Evolutionary conservation across 306 rosid species (phyloP).

Genomic region (Vigna reflexopilosa): DNA sequence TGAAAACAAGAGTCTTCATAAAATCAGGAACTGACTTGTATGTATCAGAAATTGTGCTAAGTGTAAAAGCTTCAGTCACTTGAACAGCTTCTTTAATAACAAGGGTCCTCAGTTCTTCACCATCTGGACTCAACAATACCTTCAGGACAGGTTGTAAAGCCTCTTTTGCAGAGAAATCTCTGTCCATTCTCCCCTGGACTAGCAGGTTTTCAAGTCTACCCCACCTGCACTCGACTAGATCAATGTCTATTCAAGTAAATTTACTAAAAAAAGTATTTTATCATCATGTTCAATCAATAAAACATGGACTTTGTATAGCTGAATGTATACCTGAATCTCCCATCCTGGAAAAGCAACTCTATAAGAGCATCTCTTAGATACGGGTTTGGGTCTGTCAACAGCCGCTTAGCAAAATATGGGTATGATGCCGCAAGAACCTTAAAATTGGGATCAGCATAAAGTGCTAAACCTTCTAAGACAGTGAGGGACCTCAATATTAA

Average conservation of each 20-base stretch:
- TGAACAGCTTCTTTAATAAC: slow-evolving; percentile 87
- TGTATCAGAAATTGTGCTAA: slow-evolving; percentile 70
- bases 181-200: slow-evolving; percentile 82
- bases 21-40: slow-evolving; percentile 68
- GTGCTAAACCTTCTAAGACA: slow-evolving; percentile 92
- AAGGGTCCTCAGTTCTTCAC: slow-evolving; percentile 70
- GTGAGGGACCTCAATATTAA: slow-evolving; percentile 91
- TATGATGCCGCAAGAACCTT: slow-evolving; percentile 97
- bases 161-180: slow-evolving; percentile 85
- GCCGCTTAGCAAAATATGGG: slow-evolving; percentile 94
- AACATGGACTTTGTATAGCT: slow-evolving; percentile 21
- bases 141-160: slow-evolving; percentile 91
- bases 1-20: slow-evolving; percentile 61
- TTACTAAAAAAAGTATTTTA: slow-evolving; percentile 35
- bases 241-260: slow-evolving; percentile 44
- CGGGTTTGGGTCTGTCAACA: slow-evolving; percentile 91
- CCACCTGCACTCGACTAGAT: slow-evolving; percentile 71
- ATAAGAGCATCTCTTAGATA: slow-evolving; percentile 93
- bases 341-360: slow-evolving; percentile 89
- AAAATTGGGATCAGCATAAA: slow-evolving; percentile 91
- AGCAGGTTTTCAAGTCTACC: slow-evolving; percentile 83
- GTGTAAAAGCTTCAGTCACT: slow-evolving; percentile 75
- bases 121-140: slow-evolving; percentile 83
- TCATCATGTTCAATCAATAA: slow-evolving; percentile 24
- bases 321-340: slow-evolving; percentile 74